Base-by-base conservation (phyloP, 2,329 filamentous ascomycete genomes). In the Alternaria sp. region DNA sequence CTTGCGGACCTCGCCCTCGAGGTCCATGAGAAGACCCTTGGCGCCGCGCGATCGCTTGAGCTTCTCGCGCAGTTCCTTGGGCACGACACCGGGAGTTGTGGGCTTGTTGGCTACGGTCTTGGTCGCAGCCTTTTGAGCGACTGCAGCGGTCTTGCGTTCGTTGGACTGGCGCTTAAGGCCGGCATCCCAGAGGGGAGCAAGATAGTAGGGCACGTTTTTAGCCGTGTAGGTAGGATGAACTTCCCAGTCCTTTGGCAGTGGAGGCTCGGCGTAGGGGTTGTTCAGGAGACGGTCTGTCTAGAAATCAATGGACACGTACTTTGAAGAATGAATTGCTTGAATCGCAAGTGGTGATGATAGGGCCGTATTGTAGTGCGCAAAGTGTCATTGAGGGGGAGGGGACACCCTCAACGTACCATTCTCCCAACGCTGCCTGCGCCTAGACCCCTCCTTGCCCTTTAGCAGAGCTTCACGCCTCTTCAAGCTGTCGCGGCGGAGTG, bases 391-490 rank as follows among this genome's bases (percentile, higher is more conserved):
- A 63, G 20, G 54, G 54, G 44, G 30, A 52, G 51, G 50, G 57
- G 50, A 41, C 45, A 45, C 44, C 60, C 48, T 54, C 52, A 20
- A 66, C 54, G 55, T 76, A 96, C 93, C 92, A 79, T 98, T 99
- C 83, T 99, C 95, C 93, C 94, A 98, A 57, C 94, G 86, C 71
- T 94, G 90, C 51, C 94, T 86, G 72, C 94, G 89, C 36, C 94
- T 87, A 71, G 89, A 94, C 34, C 94, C 94, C 79, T 97, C 93
- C 69, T 96, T 97, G 58, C 94, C 94, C 81, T 93, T 96, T 32
- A 95, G 83, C 54, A 97, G 75, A 3, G 89, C 87, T 67, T 97
- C 93, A 18, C 94, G 89, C 53, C 86, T 80, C 73, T 87, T 88
- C 71, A 87, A 71, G 69, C 86, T 89, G 70, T 90, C 88, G 52